Percentiles rank a stretch among this genome's conserved stretches.
Evolutionary conservation across 2,329 filamentous ascomycete genomes (phyloP).

Genomic region (Aspergillus sp.): DNA sequence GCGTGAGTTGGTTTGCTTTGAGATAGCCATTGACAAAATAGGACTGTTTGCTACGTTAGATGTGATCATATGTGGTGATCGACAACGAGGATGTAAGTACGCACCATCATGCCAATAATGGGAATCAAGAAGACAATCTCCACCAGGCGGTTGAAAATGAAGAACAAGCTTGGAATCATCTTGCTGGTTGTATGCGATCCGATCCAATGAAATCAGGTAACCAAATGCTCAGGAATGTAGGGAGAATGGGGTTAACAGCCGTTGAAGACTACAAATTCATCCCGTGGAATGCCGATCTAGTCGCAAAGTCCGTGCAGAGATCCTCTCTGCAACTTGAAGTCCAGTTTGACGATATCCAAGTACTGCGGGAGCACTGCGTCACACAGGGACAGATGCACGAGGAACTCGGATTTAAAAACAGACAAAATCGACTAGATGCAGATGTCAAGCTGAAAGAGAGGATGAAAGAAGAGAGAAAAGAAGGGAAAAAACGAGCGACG

Average conservation of each 20-base stretch:
- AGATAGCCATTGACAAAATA: constrained; percentile 60
- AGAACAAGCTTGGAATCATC: constrained; percentile 53
- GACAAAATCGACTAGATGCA: no score
- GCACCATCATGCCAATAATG: constrained; percentile 57
- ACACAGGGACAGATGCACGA: constrained; percentile 1
- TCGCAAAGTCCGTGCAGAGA: no score
- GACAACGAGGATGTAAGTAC: constrained; percentile 8
- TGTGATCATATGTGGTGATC: background rate
- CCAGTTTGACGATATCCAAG: no score
- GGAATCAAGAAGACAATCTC: constrained; percentile 61
- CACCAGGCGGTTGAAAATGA: constrained; percentile 57
- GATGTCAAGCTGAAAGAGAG: constrained; percentile 1
- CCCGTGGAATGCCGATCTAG: background rate
- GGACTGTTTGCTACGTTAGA: constrained; percentile 28
- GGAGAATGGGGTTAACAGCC: background rate
- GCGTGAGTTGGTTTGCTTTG: constrained; percentile 54
- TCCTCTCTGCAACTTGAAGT: no score
- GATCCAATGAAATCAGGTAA: background rate
- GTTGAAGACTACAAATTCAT: background rate
- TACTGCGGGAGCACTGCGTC: no score
- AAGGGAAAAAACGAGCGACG: constrained; percentile 5
- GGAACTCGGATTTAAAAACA: no score
- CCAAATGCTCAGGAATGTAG: constrained; percentile 1
- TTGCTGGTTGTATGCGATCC: constrained; percentile 15
- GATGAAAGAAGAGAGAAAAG: constrained; percentile 7